Percentiles rank a stretch among this genome's conserved stretches.
Conservation (phyloP, 345 rosid genomes). For the Populus ilicifolia region DNA sequence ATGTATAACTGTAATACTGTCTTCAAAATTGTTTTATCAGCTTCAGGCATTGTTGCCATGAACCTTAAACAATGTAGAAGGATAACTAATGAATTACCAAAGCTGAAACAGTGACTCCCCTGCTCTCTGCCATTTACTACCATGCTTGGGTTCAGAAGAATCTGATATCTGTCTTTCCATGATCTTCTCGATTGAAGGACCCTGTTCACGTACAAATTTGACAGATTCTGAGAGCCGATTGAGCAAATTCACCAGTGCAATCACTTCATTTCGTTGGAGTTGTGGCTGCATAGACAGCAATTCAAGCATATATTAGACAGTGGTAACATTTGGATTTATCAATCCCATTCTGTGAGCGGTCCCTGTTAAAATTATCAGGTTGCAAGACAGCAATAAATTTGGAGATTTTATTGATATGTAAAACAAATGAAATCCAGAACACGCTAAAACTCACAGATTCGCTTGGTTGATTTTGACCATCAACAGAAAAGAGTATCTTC, state of each 20-base stretch:
- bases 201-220: constrained; percentile 50
- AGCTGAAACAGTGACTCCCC: neutral
- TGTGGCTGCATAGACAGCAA: constrained; percentile 41
- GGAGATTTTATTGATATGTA: neutral
- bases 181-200: constrained; percentile 37
- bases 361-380: no score
- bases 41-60: neutral
- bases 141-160: neutral
- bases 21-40: neutral
- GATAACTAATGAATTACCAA: neutral
- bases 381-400: neutral
- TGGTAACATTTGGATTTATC: neutral
- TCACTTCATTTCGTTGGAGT: constrained; percentile 71
- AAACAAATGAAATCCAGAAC: neutral
- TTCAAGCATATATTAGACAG: neutral
- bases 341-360: neutral
- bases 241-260: constrained; percentile 69
- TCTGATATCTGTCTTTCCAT: constrained; percentile 24
- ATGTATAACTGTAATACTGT: neutral
- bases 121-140: neutral
- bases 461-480: constrained; percentile 43
- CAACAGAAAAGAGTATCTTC: constrained; percentile 72
- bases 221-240: constrained; percentile 67
- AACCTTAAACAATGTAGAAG: neutral
- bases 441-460: constrained; percentile 49